Percentiles rank a stretch among this genome's conserved stretches.
These are phyloP conservation scores for Prunus mongolica DNA, from an alignment of 306 rosid genomes.

Conservation along the genomic window DNA sequence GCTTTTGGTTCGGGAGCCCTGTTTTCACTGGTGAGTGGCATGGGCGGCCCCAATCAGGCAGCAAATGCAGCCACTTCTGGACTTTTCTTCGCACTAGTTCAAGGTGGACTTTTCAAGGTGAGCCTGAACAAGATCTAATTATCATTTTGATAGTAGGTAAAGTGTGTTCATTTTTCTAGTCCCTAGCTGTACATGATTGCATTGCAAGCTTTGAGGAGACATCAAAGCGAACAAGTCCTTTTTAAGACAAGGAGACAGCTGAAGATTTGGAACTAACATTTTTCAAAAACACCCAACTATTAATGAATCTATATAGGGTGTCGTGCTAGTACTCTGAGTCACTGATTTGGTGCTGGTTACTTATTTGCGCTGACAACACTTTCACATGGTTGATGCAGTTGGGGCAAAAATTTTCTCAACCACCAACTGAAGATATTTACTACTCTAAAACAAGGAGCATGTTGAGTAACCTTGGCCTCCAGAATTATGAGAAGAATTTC, in stretches of 20 bases:
- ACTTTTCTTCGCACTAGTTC: constrained; percentile 85
- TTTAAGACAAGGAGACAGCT: background rate
- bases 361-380: background rate
- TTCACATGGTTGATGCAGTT: constrained; percentile 42
- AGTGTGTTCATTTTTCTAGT: constrained; percentile 4
- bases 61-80: constrained; percentile 87
- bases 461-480: constrained; percentile 88
- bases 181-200: background rate
- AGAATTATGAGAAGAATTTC: constrained; percentile 80
- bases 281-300: constrained; percentile 5
- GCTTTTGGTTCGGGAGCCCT: constrained; percentile 96
- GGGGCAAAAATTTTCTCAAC: constrained; percentile 76
- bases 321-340: background rate
- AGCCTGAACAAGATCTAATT: constrained; percentile 15
- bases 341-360: background rate
- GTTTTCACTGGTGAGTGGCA: constrained; percentile 89
- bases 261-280: background rate
- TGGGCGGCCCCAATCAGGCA: constrained; percentile 87
- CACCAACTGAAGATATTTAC: constrained; percentile 60
- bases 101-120: constrained; percentile 96
- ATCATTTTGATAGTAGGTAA: background rate
- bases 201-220: background rate
- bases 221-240: background rate
- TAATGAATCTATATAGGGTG: background rate
- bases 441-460: constrained; percentile 70